phyloP scores from a whole-genome alignment of 208 protist species.

The Porcisia deanei region DNA sequence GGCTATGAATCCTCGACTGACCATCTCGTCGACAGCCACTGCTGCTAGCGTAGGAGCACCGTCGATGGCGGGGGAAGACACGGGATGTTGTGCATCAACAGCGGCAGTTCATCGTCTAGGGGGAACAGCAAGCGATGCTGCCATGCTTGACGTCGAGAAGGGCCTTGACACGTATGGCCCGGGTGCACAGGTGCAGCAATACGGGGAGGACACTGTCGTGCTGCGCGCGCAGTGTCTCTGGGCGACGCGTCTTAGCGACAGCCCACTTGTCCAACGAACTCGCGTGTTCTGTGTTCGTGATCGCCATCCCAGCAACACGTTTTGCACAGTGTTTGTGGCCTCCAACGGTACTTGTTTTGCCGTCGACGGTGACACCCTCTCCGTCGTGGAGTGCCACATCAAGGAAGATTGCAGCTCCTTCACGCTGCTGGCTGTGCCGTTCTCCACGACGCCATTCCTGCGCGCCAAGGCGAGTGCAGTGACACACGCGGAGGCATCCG shows the following conservation, averaged over 20 bases:
- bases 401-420: slow-evolving; percentile 77
- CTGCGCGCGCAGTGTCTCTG: slow-evolving; percentile 50
- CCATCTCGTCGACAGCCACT: neutral
- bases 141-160: neutral
- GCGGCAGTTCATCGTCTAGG: neutral
- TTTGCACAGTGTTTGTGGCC: slow-evolving; percentile 65
- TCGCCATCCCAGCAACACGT: slow-evolving; percentile 30
- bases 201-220: slow-evolving; percentile 23
- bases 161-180: neutral
- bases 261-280: slow-evolving; percentile 62
- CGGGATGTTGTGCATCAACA: neutral
- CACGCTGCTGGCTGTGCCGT: slow-evolving; percentile 51
- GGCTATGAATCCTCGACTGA: neutral
- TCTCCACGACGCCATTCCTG: slow-evolving; percentile 22
- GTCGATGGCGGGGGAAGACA: neutral
- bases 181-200: neutral
- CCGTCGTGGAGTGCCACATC: slow-evolving; percentile 60
- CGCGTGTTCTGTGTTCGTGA: slow-evolving; percentile 49
- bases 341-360: slow-evolving; percentile 68
- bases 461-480: neutral
- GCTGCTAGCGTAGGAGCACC: neutral
- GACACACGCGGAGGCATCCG: neutral
- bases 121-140: neutral
- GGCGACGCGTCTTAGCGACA: slow-evolving; percentile 37
- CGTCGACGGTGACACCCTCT: slow-evolving; percentile 43